Evolutionary conservation across 2,329 filamentous ascomycete species (phyloP), one percentile per base, ranked within the genome.

Genomic region (Cadophora sp.): DNA sequence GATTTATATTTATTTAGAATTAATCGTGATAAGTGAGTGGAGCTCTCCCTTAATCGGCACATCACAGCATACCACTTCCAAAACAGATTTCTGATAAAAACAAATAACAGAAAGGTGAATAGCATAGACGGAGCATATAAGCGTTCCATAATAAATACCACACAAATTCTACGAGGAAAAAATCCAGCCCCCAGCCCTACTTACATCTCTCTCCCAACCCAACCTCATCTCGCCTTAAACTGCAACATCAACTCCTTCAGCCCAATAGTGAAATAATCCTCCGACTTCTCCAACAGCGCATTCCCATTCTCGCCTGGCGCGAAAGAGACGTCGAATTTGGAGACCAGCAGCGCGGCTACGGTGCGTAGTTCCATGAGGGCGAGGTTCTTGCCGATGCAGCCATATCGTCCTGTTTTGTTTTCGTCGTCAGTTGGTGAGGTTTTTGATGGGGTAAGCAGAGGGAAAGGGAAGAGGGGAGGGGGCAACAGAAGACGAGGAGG

Each of bases 311-410:
- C 70, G 3, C 72, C 69, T 0, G 68, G 66, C 0, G 72, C 72
- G 45, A 73, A 69, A 0, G 48, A 39, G 20, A 72, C 50, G 47
- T 72, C 66, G 41, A 72, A 73, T 20, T 67, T 47, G 13, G 64
- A 66, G 4, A 72, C 59, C 1, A 71, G 61, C 7, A 65, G 48
- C 8, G 71, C 70, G 8, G 64, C 53, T 3, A 70, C 67, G 13
- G 39, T 67, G 4, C 70, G 68, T 2, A 73, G 53, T 59, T 71
- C 70, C 71, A 72, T 72, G 6, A 72, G 47, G 1, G 71, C 71
- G 1, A 73, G 58, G 7, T 72, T 66, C 39, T 69, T 70, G 1
- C 72, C 71, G 22, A 73, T 67, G 65, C 72, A 73, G 3, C 60
- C 59, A 22, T 66, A 68, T 14, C 59, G 65, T 8, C 69, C 69